Conservation (phyloP, 768 basidiomycete species). For the Holtermanniella nyarrowii region DNA sequence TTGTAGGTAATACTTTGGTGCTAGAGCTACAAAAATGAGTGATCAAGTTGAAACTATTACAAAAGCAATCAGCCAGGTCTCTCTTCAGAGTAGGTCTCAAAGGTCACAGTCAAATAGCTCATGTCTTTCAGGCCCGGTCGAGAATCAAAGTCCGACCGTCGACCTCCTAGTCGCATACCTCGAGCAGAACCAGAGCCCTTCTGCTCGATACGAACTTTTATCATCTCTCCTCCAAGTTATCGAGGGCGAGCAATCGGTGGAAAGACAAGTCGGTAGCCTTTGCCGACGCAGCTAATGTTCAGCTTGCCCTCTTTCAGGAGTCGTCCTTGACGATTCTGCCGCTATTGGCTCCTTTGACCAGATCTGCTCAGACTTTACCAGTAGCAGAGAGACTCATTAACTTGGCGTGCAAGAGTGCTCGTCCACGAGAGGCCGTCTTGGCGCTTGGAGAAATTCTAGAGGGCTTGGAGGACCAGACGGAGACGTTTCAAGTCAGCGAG, state of each 20-base stretch:
- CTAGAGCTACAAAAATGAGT: too few species aligned
- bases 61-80: too few species aligned
- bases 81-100: too few species aligned
- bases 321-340: not conserved
- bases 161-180: not conserved
- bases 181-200: not conserved
- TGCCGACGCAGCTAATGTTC: not conserved
- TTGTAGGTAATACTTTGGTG: too few species aligned
- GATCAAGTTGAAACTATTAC: too few species aligned
- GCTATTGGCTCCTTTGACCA: not conserved
- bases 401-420: not conserved
- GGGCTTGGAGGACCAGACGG: conserved; percentile 11
- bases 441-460: conserved; percentile 15
- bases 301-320: not conserved
- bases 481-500: conserved; percentile 16
- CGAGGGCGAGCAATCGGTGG: not conserved
- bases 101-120: too few species aligned
- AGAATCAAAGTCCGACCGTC: not conserved
- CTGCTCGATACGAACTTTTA: not conserved
- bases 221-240: not conserved
- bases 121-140: not conserved
- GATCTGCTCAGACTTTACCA: not conserved
- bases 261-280: not conserved
- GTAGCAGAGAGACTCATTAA: not conserved
- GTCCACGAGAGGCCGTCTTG: conserved; percentile 16